Conservation (phyloP, 345 rosid genomes). For the Erucastrum elatum region DNA sequence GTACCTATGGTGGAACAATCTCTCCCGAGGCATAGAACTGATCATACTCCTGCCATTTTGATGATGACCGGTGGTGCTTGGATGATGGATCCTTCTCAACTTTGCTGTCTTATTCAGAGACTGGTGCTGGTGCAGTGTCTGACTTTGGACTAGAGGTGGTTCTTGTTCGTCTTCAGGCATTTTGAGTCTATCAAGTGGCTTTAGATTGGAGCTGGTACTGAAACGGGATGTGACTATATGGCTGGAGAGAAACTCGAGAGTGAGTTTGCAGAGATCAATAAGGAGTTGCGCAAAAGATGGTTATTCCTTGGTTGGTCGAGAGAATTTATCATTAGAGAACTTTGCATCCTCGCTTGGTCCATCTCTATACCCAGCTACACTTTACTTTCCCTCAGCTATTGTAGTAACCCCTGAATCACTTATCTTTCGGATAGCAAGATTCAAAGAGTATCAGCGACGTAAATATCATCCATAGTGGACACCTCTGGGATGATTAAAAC, state of each 20-base stretch:
- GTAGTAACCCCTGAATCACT: too few relatives aligned
- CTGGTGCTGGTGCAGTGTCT: constrained; percentile 48
- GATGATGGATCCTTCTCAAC: constrained; percentile 68
- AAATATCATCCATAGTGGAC: too few relatives aligned
- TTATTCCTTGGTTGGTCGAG: too few relatives aligned
- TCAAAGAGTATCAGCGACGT: too few relatives aligned
- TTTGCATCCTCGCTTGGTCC: constrained; percentile 61
- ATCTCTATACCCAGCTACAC: constrained; percentile 81
- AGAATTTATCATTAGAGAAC: constrained; percentile 69
- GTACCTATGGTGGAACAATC: constrained; percentile 57
- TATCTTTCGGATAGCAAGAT: too few relatives aligned
- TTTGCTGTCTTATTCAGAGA: constrained; percentile 68
- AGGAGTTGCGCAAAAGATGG: constrained; percentile 99
- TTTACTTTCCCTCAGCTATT: constrained; percentile 97
- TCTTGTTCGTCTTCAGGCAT: constrained; percentile 81
- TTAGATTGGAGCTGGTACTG: constrained; percentile 43
- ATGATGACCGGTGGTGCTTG: constrained; percentile 63
- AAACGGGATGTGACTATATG: constrained; percentile 63
- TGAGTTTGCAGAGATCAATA: too few relatives aligned
- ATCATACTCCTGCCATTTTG: constrained; percentile 65
- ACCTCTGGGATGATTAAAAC: too few relatives aligned
- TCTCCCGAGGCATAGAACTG: constrained; percentile 75
- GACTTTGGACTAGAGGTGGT: constrained; percentile 56
- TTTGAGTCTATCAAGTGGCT: constrained; percentile 62
- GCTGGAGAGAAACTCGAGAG: constrained; percentile 57